These are phyloP conservation scores for Psilocybe cubensis DNA, from an alignment of 768 basidiomycete species.

Conservation along the genomic window DNA sequence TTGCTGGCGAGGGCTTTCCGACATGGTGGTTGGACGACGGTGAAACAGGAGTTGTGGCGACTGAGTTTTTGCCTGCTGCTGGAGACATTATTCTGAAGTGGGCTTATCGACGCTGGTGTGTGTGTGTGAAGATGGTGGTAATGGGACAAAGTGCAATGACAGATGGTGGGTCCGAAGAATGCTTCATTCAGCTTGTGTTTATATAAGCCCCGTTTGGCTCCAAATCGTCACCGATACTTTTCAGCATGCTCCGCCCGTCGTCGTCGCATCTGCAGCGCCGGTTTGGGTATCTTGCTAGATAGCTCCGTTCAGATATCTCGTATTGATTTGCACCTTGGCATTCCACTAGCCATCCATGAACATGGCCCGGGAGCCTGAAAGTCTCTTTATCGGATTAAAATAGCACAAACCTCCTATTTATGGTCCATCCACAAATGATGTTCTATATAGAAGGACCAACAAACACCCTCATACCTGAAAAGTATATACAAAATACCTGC, in stretches of 20 bases:
- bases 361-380: background rate
- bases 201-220: conserved; percentile 13
- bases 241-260: conserved; percentile 14
- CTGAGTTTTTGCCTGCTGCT: conserved; percentile 6
- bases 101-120: background rate
- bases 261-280: background rate
- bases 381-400: background rate
- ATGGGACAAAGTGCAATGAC: conserved; percentile 7
- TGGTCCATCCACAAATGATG: background rate
- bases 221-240: background rate
- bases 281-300: background rate
- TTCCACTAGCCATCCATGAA: background rate
- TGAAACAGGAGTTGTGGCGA: background rate
- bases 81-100: conserved; percentile 8
- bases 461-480: conserved; percentile 6
- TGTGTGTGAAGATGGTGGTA: conserved; percentile 9
- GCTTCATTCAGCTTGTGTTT: conserved; percentile 8
- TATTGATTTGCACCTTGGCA: background rate
- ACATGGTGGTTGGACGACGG: background rate
- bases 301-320: background rate
- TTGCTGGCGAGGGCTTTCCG: conserved; percentile 11
- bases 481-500: background rate
- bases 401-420: conserved; percentile 1
- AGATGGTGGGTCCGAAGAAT: conserved; percentile 11
- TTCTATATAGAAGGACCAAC: conserved; percentile 8